Conservation (phyloP, 148 eudicot species). For the Silene conica region DNA sequence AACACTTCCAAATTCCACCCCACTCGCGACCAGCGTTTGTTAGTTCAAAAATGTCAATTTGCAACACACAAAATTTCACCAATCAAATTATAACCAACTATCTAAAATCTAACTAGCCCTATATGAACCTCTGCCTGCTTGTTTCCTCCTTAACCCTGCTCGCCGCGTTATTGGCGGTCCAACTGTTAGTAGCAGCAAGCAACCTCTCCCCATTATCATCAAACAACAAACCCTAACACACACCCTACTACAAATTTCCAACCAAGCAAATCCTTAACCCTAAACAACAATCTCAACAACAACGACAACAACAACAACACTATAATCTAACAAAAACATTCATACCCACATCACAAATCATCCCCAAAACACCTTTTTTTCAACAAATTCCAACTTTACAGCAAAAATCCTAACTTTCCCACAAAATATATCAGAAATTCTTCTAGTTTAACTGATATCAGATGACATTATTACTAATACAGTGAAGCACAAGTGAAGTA, state of each 20-base stretch:
- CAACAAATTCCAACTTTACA: conserved; percentile 19
- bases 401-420: conserved; percentile 22
- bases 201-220: conserved; percentile 57
- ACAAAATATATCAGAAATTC: conserved; percentile 15
- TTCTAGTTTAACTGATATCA: conserved; percentile 48
- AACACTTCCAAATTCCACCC: conserved; percentile 17
- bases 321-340: conserved; percentile 23
- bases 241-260: conserved; percentile 15
- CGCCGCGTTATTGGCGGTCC: conserved; percentile 89
- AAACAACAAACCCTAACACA: conserved; percentile 26
- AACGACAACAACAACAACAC: conserved; percentile 15
- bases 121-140: conserved; percentile 97
- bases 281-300: conserved; percentile 3
- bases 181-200: conserved; percentile 55
- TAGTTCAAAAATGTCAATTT: conserved; percentile 32
- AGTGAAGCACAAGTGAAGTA: conserved; percentile 12
- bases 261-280: conserved; percentile 20
- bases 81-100: conserved; percentile 27
- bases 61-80: conserved; percentile 31
- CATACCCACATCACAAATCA: conserved; percentile 33
- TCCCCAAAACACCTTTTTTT: conserved; percentile 19
- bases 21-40: conserved; percentile 25
- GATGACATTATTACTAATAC: conserved; percentile 44
- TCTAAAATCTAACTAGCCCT: conserved; percentile 77
- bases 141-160: conserved; percentile 88